These are phyloP conservation scores for Suillus clintonianus DNA, from an alignment of 768 basidiomycete species.

Conservation along the genomic window DNA sequence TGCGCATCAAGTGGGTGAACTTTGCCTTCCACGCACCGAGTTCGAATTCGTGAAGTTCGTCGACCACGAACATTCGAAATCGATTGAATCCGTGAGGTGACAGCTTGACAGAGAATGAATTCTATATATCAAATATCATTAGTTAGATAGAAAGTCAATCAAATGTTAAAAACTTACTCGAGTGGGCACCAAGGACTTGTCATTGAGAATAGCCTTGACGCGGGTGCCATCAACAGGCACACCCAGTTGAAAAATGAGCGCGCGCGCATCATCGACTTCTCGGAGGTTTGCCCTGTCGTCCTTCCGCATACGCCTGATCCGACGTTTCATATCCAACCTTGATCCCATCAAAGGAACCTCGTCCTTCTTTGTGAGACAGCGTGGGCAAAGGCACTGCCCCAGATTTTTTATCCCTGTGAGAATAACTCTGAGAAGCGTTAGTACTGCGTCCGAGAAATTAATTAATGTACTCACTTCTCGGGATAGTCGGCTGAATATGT, in stretches of 20 bases:
- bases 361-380: slow-evolving; percentile 12
- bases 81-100: slow-evolving; percentile 8
- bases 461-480: slow-evolving; percentile 17
- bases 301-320: not conserved
- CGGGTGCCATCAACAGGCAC: not conserved
- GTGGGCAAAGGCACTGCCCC: slow-evolving; percentile 21
- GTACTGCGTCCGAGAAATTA: not conserved
- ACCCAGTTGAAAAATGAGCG: slow-evolving; percentile 5
- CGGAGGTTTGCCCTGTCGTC: not conserved
- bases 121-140: not conserved
- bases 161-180: not conserved
- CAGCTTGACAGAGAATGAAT: slow-evolving; percentile 32
- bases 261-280: slow-evolving; percentile 4
- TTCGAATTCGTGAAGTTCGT: slow-evolving; percentile 18
- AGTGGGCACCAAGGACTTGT: not conserved
- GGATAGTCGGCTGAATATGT: slow-evolving; percentile 24
- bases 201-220: slow-evolving; percentile 2
- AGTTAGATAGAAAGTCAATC: not conserved
- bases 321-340: not conserved
- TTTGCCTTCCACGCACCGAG: slow-evolving; percentile 16
- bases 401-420: slow-evolving; percentile 22
- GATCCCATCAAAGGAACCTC: slow-evolving; percentile 10
- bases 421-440: slow-evolving; percentile 12
- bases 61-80: slow-evolving; percentile 10
- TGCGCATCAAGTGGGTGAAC: slow-evolving; percentile 16